Evolutionary conservation across 2,329 filamentous ascomycete species (phyloP), one percentile per base, ranked within the genome.

Genomic region (Pseudogymnoascus sp.): DNA sequence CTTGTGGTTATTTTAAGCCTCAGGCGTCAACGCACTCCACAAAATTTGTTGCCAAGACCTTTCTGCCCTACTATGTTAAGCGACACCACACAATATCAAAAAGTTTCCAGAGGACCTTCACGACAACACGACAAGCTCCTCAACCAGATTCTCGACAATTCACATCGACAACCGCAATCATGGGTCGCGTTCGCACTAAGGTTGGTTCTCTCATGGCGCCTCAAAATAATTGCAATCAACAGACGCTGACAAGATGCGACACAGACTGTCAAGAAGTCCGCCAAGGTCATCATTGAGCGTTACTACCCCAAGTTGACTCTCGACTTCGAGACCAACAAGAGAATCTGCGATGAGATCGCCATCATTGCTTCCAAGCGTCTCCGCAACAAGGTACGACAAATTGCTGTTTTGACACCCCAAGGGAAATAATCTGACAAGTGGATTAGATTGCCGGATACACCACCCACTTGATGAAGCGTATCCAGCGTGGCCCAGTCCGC

Each of bases 271-370:
- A 89, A 89, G 83, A 88, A 88, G 80, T 89, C 87, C 85, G 93
- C 95, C 84, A 99, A 99, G 90, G 92, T 97, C 87, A 93, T 97
- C 84, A 97, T 99, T 82, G 93, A 97, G 89, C 87, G 90, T 72
- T 96, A 95, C 86, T 96, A 96, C 84, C 95, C 95, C 78, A 92
- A 91, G 83, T 86, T 99, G 79, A 97, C 93, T 70, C 91, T 97
- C 77, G 95, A 99, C 85, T 99, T 99, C 84, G 95, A 99, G 89
- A 96, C 91, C 87, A 97, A 97, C 90, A 97, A 97, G 90, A 87
- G 92, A 76, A 96, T 97, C 77, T 97, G 95, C 85, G 95, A 97
- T 92, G 95, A 99, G 84, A 95, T 99, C 75, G 95, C 95, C 77
- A 96, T 99, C 81, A 99, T 99, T 78, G 91, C 95, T 74, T 96